Evolutionary conservation across 2,329 filamentous ascomycete genomes (phyloP).

Genomic region (Fusarium albidum): DNA sequence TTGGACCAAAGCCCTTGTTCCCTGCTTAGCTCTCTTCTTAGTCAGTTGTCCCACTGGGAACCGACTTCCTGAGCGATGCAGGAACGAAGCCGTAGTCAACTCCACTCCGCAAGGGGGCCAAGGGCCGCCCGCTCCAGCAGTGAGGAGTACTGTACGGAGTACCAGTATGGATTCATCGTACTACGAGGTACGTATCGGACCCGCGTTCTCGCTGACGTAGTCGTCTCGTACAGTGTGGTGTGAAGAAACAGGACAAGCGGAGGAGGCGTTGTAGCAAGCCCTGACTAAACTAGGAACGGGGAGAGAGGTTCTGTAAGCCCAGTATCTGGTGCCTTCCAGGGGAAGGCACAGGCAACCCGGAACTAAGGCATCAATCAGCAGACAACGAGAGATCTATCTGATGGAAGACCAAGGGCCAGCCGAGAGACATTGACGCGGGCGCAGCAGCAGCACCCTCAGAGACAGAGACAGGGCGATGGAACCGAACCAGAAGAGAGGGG

Average conservation of each 20-base stretch:
- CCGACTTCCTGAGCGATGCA: slow-evolving; percentile 39
- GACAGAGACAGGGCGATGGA: slow-evolving; percentile 22
- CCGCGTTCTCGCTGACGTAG: slow-evolving; percentile 30
- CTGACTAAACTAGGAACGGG: slow-evolving; percentile 10
- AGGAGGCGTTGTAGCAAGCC: background rate
- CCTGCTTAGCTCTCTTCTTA: slow-evolving; percentile 26
- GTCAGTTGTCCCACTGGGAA: slow-evolving; percentile 24
- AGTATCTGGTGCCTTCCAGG: slow-evolving; percentile 13
- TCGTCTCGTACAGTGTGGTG: slow-evolving; percentile 12
- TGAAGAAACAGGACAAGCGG: background rate
- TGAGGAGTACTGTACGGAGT: too few species aligned
- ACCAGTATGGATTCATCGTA: too few species aligned
- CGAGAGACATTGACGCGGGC: slow-evolving; percentile 20
- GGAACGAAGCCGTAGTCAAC: slow-evolving; percentile 39
- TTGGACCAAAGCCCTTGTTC: slow-evolving; percentile 23
- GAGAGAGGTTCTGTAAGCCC: slow-evolving; percentile 12
- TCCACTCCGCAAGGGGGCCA: slow-evolving; percentile 29
- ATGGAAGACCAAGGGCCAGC: slow-evolving; percentile 21
- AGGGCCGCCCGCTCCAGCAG: slow-evolving; percentile 21
- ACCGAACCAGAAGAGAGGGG: slow-evolving; percentile 28
- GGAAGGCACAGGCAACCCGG: background rate
- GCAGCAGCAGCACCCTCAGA: slow-evolving; percentile 20
- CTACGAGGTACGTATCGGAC: slow-evolving; percentile 21
- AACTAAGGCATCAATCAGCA: slow-evolving; percentile 8
- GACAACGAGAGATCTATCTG: slow-evolving; percentile 12